phyloP scores from a whole-genome alignment of 257 asterid genomes.

The Linaria vulgaris region DNA sequence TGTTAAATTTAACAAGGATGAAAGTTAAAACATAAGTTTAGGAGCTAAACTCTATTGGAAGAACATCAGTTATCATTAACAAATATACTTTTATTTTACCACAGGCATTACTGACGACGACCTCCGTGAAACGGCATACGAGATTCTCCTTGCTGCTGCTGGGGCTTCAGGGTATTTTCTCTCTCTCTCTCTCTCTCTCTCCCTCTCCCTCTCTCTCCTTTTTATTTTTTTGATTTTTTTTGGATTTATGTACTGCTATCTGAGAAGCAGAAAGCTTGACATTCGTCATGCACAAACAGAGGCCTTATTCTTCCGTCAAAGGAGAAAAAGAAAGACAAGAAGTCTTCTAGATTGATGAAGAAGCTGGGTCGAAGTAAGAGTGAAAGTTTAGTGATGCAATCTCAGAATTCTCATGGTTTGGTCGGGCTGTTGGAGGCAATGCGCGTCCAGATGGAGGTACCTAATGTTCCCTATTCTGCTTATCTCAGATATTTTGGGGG shows the following conservation, averaged over 20 bases:
- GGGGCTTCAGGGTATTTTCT: slow-evolving; percentile 98
- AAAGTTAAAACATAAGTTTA: slow-evolving; percentile 1
- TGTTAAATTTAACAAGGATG: slow-evolving; percentile 12
- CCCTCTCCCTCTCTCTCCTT: too few species aligned
- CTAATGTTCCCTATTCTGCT: slow-evolving; percentile 15
- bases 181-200: too few species aligned
- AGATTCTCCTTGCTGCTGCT: slow-evolving; percentile 92
- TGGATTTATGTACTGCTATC: slow-evolving; percentile 23
- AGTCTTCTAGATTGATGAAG: slow-evolving; percentile 65
- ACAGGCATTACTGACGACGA: slow-evolving; percentile 85
- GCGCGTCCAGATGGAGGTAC: slow-evolving; percentile 99
- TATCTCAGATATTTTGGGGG: slow-evolving; percentile 11
- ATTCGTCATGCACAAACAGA: slow-evolving; percentile 44
- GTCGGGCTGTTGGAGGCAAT: slow-evolving; percentile 90
- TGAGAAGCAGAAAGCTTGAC: slow-evolving; percentile 15
- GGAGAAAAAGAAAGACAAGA: slow-evolving; percentile 84
- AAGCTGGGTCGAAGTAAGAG: slow-evolving; percentile 87
- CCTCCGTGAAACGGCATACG: slow-evolving; percentile 94
- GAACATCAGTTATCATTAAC: not conserved
- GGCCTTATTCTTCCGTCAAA: slow-evolving; percentile 93
- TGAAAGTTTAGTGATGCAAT: slow-evolving; percentile 52
- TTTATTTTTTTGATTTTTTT: not conserved
- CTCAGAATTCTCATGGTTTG: slow-evolving; percentile 71
- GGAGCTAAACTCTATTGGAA: slow-evolving; percentile 5
- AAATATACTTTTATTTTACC: slow-evolving; percentile 13